Percentiles rank a stretch among this genome's conserved stretches.
These are phyloP conservation scores for Hericium erinaceus DNA, from an alignment of 768 basidiomycete genomes.

Conservation along the genomic window DNA sequence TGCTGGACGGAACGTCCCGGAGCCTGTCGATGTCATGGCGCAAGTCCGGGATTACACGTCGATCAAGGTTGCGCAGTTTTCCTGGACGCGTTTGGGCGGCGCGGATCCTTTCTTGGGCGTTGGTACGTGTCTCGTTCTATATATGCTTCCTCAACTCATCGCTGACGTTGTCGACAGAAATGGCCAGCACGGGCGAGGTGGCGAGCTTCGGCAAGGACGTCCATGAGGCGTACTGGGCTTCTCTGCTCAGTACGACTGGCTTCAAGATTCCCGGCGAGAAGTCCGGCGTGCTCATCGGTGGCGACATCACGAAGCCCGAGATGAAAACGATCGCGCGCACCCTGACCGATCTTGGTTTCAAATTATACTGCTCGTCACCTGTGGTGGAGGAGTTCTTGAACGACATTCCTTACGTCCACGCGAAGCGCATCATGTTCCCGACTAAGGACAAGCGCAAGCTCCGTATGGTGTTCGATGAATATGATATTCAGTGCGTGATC, in stretches of 20 bases:
- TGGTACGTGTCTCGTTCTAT: slow-evolving; percentile 39
- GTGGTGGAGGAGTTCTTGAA: slow-evolving; percentile 78
- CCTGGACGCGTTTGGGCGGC: slow-evolving; percentile 92
- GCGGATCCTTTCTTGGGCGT: slow-evolving; percentile 97
- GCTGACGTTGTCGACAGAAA: slow-evolving; percentile 44
- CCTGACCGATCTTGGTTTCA: slow-evolving; percentile 84
- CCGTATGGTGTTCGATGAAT: slow-evolving; percentile 87
- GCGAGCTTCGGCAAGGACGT: slow-evolving; percentile 91
- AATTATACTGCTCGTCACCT: slow-evolving; percentile 82
- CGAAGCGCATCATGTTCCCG: slow-evolving; percentile 92
- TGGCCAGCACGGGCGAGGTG: slow-evolving; percentile 98
- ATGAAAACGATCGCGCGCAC: slow-evolving; percentile 75
- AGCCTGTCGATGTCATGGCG: slow-evolving; percentile 87
- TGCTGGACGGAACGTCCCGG: slow-evolving; percentile 76
- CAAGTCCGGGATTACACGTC: slow-evolving; percentile 84
- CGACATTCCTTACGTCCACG: slow-evolving; percentile 62
- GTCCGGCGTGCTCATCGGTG: slow-evolving; percentile 88
- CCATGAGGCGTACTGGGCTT: slow-evolving; percentile 93
- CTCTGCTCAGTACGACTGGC: slow-evolving; percentile 89
- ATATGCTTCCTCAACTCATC: background rate
- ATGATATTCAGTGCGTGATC: slow-evolving; percentile 90
- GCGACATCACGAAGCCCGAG: slow-evolving; percentile 81
- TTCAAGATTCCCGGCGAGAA: slow-evolving; percentile 83
- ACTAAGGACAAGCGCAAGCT: slow-evolving; percentile 93
- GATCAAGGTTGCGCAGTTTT: slow-evolving; percentile 97